Evolutionary conservation across 2,329 filamentous ascomycete species (phyloP), one percentile per base, ranked within the genome.

Genomic region (Parastagonospora avenae): DNA sequence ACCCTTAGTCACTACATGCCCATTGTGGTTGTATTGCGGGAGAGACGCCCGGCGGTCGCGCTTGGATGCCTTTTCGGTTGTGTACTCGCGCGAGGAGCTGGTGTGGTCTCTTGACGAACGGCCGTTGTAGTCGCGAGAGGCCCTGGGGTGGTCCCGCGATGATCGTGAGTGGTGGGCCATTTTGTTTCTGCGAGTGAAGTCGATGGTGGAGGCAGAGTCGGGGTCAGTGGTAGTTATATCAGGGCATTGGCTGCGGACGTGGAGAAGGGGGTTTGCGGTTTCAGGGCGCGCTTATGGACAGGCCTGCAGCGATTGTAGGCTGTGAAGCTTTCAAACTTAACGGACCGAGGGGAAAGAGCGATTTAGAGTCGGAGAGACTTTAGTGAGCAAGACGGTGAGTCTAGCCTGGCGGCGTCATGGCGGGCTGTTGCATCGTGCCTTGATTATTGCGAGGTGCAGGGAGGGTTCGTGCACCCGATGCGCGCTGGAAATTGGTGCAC

Each of bases 21-120:
- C 77, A 59, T 75, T 75, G 66, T 77, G 74, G 51, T 79, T 79
- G 65, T 74, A 73, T 35, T 60, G 60, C 10, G 73, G 70, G 15
- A 73, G 67, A 38, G 57, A 54, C 31, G 53, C 28, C 40, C 57
- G 48, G 28, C 59, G 62, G 12, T 43, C 44, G 8, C 46, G 46
- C 40, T 55, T 55, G 36, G 58, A 46, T 4, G 60, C 50, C 52
- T 70, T 70, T 32, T 70, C 67, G 38, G 38, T 53, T 2, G 52
- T 57, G 48, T 62, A 63, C 42, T 64, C 61, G 46, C 62, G 60
- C 19, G 60, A 60, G 10, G 54, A 46, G 29, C 36, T 43, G 39
- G 19, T 28, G 31, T 37, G 46, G 28, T 60, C 57, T 39, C 58
- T 52, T 28, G 60, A 62, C 15, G 57, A 51, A 19, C 57, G 54